Evolutionary conservation across 2,329 filamentous ascomycete genomes (phyloP).

Genomic region (Colletotrichum somersetense): DNA sequence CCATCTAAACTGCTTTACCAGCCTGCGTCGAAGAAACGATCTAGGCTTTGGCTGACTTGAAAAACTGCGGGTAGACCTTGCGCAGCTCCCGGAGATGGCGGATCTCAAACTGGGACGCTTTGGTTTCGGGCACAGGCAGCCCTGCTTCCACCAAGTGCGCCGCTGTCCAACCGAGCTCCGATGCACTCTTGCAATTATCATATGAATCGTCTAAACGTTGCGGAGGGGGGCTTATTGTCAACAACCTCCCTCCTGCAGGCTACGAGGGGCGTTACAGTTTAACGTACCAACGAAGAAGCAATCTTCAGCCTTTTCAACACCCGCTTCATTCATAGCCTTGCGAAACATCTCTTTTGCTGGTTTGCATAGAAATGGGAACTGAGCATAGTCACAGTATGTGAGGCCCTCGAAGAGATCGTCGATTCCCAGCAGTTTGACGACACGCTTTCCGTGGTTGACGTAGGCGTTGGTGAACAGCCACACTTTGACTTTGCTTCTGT

Average conservation of each 20-base stretch:
- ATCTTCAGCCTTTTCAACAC: conserved; percentile 72
- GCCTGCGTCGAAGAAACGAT: not conserved
- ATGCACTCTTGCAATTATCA: conserved; percentile 82
- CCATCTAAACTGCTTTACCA: not conserved
- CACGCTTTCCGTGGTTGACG: conserved; percentile 84
- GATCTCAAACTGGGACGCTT: conserved; percentile 81
- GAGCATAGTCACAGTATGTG: conserved; percentile 91
- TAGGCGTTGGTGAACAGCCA: conserved; percentile 99
- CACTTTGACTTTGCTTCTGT: conserved; percentile 84
- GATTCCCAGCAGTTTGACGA: conserved; percentile 84
- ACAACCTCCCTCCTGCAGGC: not conserved
- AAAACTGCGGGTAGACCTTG: conserved; percentile 83
- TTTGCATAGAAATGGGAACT: conserved; percentile 84
- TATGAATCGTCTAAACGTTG: conserved; percentile 80
- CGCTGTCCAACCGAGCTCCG: conserved; percentile 86
- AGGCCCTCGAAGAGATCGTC: conserved; percentile 95
- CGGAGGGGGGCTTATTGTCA: not conserved
- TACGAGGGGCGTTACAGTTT: not conserved
- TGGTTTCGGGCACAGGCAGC: conserved; percentile 71
- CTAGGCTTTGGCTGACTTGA: conserved; percentile 66
- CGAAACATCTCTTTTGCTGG: conserved; percentile 84
- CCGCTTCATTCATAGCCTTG: conserved; percentile 90
- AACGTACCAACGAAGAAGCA: conserved; percentile 93
- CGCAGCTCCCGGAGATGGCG: conserved; percentile 81
- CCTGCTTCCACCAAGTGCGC: conserved; percentile 87